phyloP scores from a whole-genome alignment of 495 filamentous ascomycete genomes.

The Sordaria brevicollis region DNA sequence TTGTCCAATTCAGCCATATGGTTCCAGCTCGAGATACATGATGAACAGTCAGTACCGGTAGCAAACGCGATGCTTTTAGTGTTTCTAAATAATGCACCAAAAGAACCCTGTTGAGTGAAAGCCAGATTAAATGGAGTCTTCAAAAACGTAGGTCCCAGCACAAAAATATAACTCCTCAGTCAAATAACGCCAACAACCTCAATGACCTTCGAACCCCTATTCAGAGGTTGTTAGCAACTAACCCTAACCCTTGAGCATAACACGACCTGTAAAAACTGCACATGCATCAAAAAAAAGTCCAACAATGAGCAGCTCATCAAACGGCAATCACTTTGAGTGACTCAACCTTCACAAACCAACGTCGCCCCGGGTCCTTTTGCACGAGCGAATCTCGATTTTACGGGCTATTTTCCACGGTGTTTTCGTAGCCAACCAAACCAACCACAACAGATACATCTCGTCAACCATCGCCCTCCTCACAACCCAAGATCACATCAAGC shows the following conservation, averaged over 20 bases:
- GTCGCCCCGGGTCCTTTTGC: not conserved
- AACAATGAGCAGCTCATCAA: not conserved
- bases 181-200: too few relatives aligned
- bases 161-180: not conserved
- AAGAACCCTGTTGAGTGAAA: too few relatives aligned
- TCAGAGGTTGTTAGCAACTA: not conserved
- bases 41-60: not conserved
- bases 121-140: too few relatives aligned
- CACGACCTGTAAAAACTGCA: not conserved
- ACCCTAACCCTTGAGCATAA: not conserved
- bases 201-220: not conserved
- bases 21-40: not conserved
- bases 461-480: not conserved
- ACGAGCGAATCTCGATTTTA: not conserved
- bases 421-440: not conserved
- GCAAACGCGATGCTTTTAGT: not conserved
- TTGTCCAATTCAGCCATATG: not conserved
- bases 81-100: too few relatives aligned
- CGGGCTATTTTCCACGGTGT: not conserved
- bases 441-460: not conserved
- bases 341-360: not conserved
- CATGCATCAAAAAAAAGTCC: not conserved
- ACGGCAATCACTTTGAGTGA: not conserved
- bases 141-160: not conserved
- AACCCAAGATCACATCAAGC: not conserved